Conservation (phyloP, 352 stramenopile species). For the Globisporangium cylindrosporum region DNA sequence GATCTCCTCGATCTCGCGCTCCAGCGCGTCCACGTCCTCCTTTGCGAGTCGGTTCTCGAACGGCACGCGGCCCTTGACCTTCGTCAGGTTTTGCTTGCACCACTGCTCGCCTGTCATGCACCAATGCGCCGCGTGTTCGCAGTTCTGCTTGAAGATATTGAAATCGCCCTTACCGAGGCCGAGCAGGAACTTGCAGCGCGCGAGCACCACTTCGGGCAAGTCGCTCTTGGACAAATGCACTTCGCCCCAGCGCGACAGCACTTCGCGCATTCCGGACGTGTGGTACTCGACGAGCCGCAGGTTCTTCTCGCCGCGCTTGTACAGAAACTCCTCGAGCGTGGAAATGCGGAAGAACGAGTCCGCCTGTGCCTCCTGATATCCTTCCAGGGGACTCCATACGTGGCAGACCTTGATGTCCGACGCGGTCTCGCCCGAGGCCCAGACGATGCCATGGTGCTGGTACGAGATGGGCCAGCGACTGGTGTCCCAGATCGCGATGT, state of each 20-base stretch:
- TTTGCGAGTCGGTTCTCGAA: conserved; percentile 74
- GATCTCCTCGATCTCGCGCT: conserved; percentile 72
- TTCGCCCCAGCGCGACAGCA: conserved; percentile 82
- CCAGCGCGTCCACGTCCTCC: conserved; percentile 74
- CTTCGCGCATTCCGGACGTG: conserved; percentile 73
- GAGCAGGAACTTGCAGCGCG: conserved; percentile 79
- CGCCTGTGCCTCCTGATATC: conserved; percentile 69
- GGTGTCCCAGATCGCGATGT: conserved; percentile 85
- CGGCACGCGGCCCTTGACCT: conserved; percentile 63
- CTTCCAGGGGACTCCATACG: conserved; percentile 80
- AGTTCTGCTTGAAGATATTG: conserved; percentile 89
- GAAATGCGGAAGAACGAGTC: conserved; percentile 88
- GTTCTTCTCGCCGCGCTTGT: conserved; percentile 52
- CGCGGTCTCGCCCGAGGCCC: conserved; percentile 60
- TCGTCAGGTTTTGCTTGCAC: conserved; percentile 85
- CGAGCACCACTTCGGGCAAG: conserved; percentile 76
- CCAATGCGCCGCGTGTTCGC: conserved; percentile 84
- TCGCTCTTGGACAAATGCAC: conserved; percentile 83
- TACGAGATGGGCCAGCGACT: conserved; percentile 85
- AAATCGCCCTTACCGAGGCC: conserved; percentile 78
- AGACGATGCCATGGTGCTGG: conserved; percentile 86
- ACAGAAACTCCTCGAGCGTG: conserved; percentile 80
- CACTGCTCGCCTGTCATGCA: conserved; percentile 89
- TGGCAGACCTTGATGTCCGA: conserved; percentile 77
- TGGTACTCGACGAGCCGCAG: conserved; percentile 85